Evolutionary conservation across 768 basidiomycete species (phyloP).

Genomic region (Mycena alexandri): DNA sequence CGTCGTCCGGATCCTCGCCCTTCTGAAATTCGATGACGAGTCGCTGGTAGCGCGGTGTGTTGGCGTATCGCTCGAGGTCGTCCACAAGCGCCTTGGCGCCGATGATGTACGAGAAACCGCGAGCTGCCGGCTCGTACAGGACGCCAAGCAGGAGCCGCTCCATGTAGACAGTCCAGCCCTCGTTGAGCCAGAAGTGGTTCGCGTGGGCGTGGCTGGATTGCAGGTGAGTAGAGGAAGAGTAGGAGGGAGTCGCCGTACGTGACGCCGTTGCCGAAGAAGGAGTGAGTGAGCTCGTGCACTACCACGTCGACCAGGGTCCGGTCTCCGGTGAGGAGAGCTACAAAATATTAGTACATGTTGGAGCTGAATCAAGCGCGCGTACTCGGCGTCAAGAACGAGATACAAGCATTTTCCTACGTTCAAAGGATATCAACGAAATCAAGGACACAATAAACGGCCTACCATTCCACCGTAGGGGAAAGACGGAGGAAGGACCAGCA

Average conservation of each 20-base stretch:
- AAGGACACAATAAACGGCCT: slow-evolving; percentile 37
- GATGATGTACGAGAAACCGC: slow-evolving; percentile 85
- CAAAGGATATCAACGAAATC: slow-evolving; percentile 16
- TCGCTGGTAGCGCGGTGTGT: slow-evolving; percentile 81
- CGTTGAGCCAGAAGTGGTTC: slow-evolving; percentile 90
- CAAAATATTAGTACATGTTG: background rate
- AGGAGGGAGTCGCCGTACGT: slow-evolving; percentile 57
- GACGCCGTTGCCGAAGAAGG: slow-evolving; percentile 92
- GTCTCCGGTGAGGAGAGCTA: slow-evolving; percentile 89
- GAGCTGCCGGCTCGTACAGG: slow-evolving; percentile 74
- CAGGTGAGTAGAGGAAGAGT: background rate
- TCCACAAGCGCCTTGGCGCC: slow-evolving; percentile 80
- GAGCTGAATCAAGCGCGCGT: slow-evolving; percentile 37
- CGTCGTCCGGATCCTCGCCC: slow-evolving; percentile 85
- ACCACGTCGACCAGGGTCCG: slow-evolving; percentile 89
- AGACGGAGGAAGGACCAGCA: slow-evolving; percentile 90
- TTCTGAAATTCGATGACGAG: slow-evolving; percentile 80
- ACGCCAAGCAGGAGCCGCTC: slow-evolving; percentile 83
- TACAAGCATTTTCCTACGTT: slow-evolving; percentile 86
- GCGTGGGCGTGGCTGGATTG: slow-evolving; percentile 73
- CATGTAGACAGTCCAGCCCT: slow-evolving; percentile 95
- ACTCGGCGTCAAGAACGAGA: slow-evolving; percentile 93
- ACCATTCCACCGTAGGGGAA: slow-evolving; percentile 97
- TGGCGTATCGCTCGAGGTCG: slow-evolving; percentile 72
- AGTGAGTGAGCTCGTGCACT: slow-evolving; percentile 88